phyloP scores from a whole-genome alignment of 371 early-diverging fungal genomes.

The Lichtheimia corymbifera region DNA sequence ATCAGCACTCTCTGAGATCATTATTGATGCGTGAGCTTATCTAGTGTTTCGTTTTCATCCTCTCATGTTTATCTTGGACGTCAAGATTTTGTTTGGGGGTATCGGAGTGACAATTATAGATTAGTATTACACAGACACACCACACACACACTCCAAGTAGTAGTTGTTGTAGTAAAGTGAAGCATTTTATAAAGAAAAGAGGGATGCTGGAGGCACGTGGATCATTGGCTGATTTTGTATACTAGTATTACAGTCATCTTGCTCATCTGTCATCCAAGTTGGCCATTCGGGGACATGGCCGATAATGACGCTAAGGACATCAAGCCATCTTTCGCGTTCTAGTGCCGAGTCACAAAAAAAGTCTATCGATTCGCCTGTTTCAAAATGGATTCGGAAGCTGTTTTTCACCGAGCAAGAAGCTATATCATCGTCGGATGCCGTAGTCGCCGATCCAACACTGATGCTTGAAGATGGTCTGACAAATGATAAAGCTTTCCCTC shows the following conservation, averaged over 20 bases:
- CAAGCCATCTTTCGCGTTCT: conserved; percentile 28
- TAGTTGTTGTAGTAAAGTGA: too few relatives aligned
- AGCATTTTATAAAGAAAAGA: too few relatives aligned
- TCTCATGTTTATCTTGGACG: too few relatives aligned
- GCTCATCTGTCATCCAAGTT: conserved; percentile 20
- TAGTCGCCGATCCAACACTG: background rate
- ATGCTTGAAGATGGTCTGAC: background rate
- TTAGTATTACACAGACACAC: too few relatives aligned
- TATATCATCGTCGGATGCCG: conserved; percentile 9
- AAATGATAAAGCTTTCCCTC: background rate
- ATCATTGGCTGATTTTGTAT: too few relatives aligned
- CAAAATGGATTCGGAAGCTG: conserved; percentile 26
- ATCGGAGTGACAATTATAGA: too few relatives aligned
- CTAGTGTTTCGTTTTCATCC: too few relatives aligned
- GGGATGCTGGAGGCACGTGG: too few relatives aligned
- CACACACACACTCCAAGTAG: too few relatives aligned
- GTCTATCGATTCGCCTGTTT: conserved; percentile 29
- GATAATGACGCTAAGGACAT: conserved; percentile 23
- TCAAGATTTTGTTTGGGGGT: too few relatives aligned
- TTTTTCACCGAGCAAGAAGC: conserved; percentile 26
- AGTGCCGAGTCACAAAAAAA: conserved; percentile 32
- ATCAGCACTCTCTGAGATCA: too few relatives aligned
- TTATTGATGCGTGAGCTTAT: too few relatives aligned
- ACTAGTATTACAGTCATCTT: background rate
- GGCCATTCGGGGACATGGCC: conserved; percentile 22